Percentiles rank a stretch among this genome's conserved stretches.
Conservation (phyloP, 805 yeast genomes). For the Pichia deserticola region DNA sequence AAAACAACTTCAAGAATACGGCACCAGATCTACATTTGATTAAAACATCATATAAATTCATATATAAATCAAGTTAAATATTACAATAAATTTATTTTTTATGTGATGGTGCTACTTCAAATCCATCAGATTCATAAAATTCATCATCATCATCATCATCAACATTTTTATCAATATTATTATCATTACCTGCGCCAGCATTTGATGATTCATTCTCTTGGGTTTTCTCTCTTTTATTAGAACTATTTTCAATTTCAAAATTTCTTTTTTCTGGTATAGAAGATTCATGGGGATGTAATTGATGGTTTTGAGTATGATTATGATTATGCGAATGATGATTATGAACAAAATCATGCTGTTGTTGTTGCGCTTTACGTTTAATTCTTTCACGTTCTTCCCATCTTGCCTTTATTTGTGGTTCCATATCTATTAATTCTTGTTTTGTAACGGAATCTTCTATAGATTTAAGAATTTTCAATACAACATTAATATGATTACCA, state of each 20-base stretch:
- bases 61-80: too few species aligned
- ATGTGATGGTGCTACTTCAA: constrained; percentile 29
- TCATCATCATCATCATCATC: constrained; percentile 9
- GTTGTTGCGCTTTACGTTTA: constrained; percentile 20
- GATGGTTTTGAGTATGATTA: constrained; percentile 8
- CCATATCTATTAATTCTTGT: constrained; percentile 60
- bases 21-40: too few species aligned
- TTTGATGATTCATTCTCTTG: too few species aligned
- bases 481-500: constrained; percentile 80
- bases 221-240: not conserved
- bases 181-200: too few species aligned
- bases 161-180: too few species aligned
- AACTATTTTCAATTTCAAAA: not conserved
- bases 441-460: constrained; percentile 81
- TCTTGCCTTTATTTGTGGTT: constrained; percentile 45
- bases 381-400: constrained; percentile 55
- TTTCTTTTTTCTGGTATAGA: constrained; percentile 6
- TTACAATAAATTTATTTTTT: not conserved
- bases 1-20: too few species aligned
- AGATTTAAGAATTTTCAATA: constrained; percentile 72
- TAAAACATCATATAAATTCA: too few species aligned
- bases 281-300: not conserved
- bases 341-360: constrained; percentile 14
- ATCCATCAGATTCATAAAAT: constrained; percentile 30
- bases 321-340: constrained; percentile 1